phyloP scores from a whole-genome alignment of 176 grass and related monocot genomes.

The Phoenix roebelenii region DNA sequence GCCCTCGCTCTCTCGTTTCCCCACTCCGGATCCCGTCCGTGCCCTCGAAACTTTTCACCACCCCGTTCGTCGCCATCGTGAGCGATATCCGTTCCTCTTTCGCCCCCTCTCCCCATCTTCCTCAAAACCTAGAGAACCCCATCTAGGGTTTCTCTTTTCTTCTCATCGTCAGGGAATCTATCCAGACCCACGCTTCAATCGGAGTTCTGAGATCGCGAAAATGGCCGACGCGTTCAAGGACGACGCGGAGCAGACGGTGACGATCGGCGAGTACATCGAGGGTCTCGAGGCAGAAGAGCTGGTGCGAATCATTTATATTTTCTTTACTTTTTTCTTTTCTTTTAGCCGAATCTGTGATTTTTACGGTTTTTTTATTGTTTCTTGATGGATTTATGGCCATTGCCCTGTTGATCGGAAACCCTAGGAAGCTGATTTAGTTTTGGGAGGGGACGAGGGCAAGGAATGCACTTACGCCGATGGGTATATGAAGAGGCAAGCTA shows the following conservation, averaged over 20 bases:
- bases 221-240: constrained; percentile 65
- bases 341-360: not conserved
- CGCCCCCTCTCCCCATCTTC: too few relatives aligned
- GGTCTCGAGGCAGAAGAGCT: constrained; percentile 80
- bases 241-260: constrained; percentile 45
- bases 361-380: not conserved
- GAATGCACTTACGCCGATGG: constrained; percentile 85
- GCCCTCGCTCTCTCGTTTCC: too few relatives aligned
- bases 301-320: constrained; percentile 7
- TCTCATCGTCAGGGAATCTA: too few relatives aligned
- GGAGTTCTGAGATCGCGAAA: too few relatives aligned
- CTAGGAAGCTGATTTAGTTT: constrained; percentile 87
- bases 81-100: too few relatives aligned
- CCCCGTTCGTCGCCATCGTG: too few relatives aligned
- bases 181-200: too few relatives aligned
- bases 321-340: not conserved
- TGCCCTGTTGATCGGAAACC: constrained; percentile 4
- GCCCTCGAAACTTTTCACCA: too few relatives aligned
- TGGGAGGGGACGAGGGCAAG: constrained; percentile 91
- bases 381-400: not conserved
- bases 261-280: constrained; percentile 83
- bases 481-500: constrained; percentile 90
- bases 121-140: too few relatives aligned
- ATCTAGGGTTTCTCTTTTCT: too few relatives aligned
- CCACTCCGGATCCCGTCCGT: too few relatives aligned